Conservation (phyloP, 164 flowering plant species). For the Dillenia suffruticosa region DNA sequence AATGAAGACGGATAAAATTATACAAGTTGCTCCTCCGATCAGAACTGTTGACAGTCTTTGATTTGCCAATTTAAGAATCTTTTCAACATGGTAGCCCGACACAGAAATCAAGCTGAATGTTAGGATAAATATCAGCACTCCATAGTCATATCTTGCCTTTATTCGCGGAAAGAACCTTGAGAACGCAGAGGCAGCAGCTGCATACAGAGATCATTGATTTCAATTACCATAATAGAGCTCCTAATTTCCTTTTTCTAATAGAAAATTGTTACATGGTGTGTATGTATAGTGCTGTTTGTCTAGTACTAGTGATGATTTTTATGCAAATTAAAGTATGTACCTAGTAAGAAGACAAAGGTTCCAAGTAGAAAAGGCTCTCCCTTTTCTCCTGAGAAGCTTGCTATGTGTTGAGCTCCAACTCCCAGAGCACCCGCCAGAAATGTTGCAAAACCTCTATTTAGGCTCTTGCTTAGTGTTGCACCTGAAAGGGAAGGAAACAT, state of each 20-base stretch:
- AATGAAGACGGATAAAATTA: conserved; percentile 43
- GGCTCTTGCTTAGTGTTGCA: conserved; percentile 56
- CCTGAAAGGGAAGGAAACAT: conserved; percentile 28
- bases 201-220: background rate
- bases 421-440: conserved; percentile 64
- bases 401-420: conserved; percentile 56
- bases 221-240: background rate
- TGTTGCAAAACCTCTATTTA: conserved; percentile 77
- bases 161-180: conserved; percentile 59
- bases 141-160: conserved; percentile 74
- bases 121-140: conserved; percentile 63
- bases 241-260: background rate
- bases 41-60: conserved; percentile 57
- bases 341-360: conserved; percentile 49
- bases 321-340: conserved; percentile 22
- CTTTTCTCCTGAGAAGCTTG: conserved; percentile 44
- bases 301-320: background rate
- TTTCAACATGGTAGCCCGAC: conserved; percentile 60
- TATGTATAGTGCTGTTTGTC: background rate
- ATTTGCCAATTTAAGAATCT: conserved; percentile 49
- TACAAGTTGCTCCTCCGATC: conserved; percentile 53
- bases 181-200: conserved; percentile 60
- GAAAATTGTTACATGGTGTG: background rate
- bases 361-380: conserved; percentile 67
- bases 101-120: conserved; percentile 74